Percentiles rank a stretch among this genome's conserved stretches.
These are phyloP conservation scores for Beverwykella pulmonaria DNA, from an alignment of 495 filamentous ascomycete species.

Conservation along the genomic window DNA sequence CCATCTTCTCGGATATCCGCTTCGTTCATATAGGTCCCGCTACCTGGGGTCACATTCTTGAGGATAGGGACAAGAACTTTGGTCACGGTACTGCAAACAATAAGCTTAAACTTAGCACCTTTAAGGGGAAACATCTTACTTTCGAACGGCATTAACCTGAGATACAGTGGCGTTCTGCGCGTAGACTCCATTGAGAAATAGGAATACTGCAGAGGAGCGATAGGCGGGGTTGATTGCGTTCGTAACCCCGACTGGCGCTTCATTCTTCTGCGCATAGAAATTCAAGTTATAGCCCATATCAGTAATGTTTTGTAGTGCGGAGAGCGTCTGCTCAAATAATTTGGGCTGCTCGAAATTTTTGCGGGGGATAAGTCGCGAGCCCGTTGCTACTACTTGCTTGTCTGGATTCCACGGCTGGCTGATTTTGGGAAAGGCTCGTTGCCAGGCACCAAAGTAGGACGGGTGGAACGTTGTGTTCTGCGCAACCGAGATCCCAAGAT, in stretches of 20 bases:
- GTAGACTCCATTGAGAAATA: background rate
- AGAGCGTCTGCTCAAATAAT: slow-evolving; percentile 6
- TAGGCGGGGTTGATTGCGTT: slow-evolving; percentile 15
- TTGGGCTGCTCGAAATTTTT: slow-evolving; percentile 8
- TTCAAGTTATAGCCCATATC: background rate
- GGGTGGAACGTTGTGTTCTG: slow-evolving; percentile 5
- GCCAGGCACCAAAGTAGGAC: slow-evolving; percentile 4
- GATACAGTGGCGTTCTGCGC: background rate
- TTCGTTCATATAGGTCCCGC: slow-evolving; percentile 45
- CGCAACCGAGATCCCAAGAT: background rate
- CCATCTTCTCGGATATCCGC: slow-evolving; percentile 7
- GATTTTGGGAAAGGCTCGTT: slow-evolving; percentile 1
- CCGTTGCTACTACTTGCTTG: background rate
- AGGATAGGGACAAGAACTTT: background rate
- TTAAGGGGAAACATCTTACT: background rate
- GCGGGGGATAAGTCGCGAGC: slow-evolving; percentile 12
- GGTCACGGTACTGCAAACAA: background rate
- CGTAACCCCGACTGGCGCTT: background rate
- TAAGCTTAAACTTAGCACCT: background rate
- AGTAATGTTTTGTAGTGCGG: background rate
- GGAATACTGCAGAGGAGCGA: background rate
- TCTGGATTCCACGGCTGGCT: background rate
- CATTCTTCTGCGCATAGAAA: background rate
- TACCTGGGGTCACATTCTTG: slow-evolving; percentile 7
- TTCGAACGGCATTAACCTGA: background rate